Percentiles rank a stretch among this genome's conserved stretches.
Conservation (phyloP, 306 rosid species). For the Dryas octopetala region DNA sequence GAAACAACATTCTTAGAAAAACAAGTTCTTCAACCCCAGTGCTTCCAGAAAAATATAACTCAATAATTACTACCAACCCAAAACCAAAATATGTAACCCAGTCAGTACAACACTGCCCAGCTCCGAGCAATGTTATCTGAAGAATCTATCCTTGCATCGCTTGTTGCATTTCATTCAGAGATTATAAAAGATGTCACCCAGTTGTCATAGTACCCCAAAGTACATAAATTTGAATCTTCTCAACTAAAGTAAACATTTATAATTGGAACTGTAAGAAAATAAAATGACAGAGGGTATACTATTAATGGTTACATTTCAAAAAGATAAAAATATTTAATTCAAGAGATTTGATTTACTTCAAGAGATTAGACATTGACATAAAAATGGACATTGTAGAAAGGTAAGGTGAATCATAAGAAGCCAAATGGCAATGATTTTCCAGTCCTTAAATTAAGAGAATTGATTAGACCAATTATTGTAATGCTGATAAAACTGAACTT, state of each 20-base stretch:
- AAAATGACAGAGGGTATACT: not conserved
- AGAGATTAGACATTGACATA: too few species aligned
- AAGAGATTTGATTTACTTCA: too few species aligned
- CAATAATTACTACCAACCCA: not conserved
- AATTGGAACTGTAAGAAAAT: not conserved
- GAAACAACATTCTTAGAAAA: not conserved
- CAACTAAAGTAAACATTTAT: not conserved
- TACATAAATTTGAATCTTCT: not conserved
- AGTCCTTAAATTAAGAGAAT: too few species aligned
- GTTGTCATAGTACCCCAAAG: not conserved
- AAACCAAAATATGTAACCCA: not conserved
- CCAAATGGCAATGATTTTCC: too few species aligned
- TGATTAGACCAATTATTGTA: too few species aligned
- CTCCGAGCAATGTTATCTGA: conserved; percentile 6
- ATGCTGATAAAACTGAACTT: too few species aligned
- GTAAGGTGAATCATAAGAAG: too few species aligned
- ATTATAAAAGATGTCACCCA: not conserved
- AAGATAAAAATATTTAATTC: not conserved
- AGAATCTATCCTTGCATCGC: not conserved
- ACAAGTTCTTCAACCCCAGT: not conserved
- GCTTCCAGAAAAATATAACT: not conserved
- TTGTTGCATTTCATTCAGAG: not conserved
- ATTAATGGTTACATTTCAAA: not conserved
- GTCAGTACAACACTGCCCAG: not conserved
- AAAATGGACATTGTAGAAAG: too few species aligned